These are phyloP conservation scores for Pulveroboletus sp. DNA, from an alignment of 768 basidiomycete genomes.

Conservation along the genomic window DNA sequence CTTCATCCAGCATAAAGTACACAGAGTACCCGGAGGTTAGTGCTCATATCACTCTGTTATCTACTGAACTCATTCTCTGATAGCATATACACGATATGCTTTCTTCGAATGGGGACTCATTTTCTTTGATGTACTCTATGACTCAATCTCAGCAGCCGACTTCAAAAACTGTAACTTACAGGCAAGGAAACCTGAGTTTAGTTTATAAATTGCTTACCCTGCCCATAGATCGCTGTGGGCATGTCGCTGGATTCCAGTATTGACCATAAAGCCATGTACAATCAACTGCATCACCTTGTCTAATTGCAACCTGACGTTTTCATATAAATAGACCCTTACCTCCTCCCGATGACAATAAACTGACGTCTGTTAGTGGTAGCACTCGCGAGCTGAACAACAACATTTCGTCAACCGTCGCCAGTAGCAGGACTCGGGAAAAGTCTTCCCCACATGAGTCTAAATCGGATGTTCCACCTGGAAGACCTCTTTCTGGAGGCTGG, in stretches of 20 bases:
- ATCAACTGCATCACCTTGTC: constrained; percentile 37
- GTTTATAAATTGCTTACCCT: background rate
- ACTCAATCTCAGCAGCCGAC: constrained; percentile 61
- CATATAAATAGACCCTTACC: constrained; percentile 17
- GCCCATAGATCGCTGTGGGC: constrained; percentile 23
- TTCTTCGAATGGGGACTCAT: constrained; percentile 89
- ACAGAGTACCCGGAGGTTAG: constrained; percentile 71
- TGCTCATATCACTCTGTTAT: constrained; percentile 11
- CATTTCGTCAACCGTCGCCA: background rate
- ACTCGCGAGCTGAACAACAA: constrained; percentile 1
- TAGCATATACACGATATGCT: constrained; percentile 82
- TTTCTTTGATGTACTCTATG: constrained; percentile 65
- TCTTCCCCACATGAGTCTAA: background rate
- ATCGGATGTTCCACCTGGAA: background rate
- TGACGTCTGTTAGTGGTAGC: background rate
- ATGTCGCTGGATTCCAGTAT: constrained; percentile 21
- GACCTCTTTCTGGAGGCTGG: background rate
- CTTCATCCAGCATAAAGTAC: constrained; percentile 81
- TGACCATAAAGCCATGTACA: constrained; percentile 41
- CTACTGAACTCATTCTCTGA: background rate
- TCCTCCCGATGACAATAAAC: constrained; percentile 6
- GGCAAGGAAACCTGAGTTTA: constrained; percentile 31
- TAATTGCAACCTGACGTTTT: constrained; percentile 22
- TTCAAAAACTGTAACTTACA: constrained; percentile 50
- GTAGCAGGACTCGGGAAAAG: background rate